phyloP scores from a whole-genome alignment of 768 basidiomycete genomes.

The Phylloporus sp. region DNA sequence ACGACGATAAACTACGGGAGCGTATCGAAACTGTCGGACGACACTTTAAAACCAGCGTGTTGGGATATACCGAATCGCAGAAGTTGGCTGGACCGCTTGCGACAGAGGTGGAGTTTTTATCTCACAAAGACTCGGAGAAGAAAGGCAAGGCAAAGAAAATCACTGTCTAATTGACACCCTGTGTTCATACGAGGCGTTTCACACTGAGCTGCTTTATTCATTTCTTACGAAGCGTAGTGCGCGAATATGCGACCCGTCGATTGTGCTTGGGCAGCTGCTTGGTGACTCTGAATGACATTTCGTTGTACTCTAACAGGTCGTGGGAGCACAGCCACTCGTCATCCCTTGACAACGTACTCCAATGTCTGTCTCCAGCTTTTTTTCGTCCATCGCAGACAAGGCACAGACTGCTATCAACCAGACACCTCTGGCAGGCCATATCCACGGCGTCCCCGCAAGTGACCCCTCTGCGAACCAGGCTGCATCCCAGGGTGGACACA shows the following conservation, averaged over 20 bases:
- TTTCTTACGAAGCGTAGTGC: constrained; percentile 25
- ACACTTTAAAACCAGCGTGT: constrained; percentile 88
- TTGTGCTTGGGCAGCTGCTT: constrained; percentile 19
- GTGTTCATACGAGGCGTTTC: constrained; percentile 17
- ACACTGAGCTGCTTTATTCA: constrained; percentile 29
- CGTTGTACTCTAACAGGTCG: constrained; percentile 13
- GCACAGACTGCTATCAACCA: constrained; percentile 67
- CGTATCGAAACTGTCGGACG: constrained; percentile 80
- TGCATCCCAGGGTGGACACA: constrained; percentile 39
- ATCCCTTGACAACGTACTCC: constrained; percentile 14
- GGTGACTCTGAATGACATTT: constrained; percentile 25
- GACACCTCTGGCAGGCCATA: constrained; percentile 52
- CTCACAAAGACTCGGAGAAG: constrained; percentile 93
- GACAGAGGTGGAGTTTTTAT: constrained; percentile 92
- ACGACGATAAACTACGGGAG: constrained; percentile 61
- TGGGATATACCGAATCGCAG: constrained; percentile 72
- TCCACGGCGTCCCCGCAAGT: constrained; percentile 40
- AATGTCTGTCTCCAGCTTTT: constrained; percentile 60
- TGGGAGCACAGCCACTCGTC: constrained; percentile 20
- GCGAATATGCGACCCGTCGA: constrained; percentile 16
- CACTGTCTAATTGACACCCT: constrained; percentile 42
- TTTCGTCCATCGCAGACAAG: constrained; percentile 69
- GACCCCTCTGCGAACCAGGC: constrained; percentile 40
- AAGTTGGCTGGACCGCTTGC: constrained; percentile 81
- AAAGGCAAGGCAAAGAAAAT: constrained; percentile 88